Evolutionary conservation across 2,329 filamentous ascomycete species (phyloP), one percentile per base, ranked within the genome.

Genomic region (Ceratocystis cubensis): DNA sequence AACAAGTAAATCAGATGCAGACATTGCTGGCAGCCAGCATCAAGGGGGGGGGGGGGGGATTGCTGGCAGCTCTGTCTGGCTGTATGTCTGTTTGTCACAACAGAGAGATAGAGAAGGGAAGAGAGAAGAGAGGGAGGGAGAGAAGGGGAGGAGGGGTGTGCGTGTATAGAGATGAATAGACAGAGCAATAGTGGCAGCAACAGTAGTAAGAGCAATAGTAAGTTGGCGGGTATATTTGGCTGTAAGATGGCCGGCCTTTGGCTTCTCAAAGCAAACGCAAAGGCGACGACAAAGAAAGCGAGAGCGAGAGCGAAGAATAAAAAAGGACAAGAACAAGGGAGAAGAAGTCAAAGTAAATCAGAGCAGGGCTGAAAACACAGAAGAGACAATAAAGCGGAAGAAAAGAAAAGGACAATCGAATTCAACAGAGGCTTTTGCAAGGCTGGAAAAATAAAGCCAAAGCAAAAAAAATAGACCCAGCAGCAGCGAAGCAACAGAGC

Each of bases 41-140:
- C 17, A 28, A 20, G 48, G 25, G 48, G 45, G n/a, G 17, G 45
- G n/a, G 45, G 45, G 7, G 44, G 44, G 17, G 44, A 25, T 50
- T 50, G 61, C 45, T 15, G 53, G 53, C 53, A 63, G 44, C 45
- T 63, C 44, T 50, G 44, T 33, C 61, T 63, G 44, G 10, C 48
- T 10, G 20, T 25, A 20, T 22, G n/a, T 15, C 20, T 41, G 48
- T 20, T 41, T 41, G 10, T 13, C 10, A 41, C 37, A 41, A 22
- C 13, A 63, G 41, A 15, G 3, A 46, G 59, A 20, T 33, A 33
- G 53, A 41, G 53, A 13, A n/a, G 33, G 25, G 63, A 48, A 28
- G 20, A 6, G 48, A 41, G 25, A 8, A 15, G 37, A 20, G 25
- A 20, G 48, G n/a, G 59, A 20, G 59, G 17, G 25, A 46, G 44